phyloP scores from a whole-genome alignment of 345 rosid species.

The Camelina hispida region DNA sequence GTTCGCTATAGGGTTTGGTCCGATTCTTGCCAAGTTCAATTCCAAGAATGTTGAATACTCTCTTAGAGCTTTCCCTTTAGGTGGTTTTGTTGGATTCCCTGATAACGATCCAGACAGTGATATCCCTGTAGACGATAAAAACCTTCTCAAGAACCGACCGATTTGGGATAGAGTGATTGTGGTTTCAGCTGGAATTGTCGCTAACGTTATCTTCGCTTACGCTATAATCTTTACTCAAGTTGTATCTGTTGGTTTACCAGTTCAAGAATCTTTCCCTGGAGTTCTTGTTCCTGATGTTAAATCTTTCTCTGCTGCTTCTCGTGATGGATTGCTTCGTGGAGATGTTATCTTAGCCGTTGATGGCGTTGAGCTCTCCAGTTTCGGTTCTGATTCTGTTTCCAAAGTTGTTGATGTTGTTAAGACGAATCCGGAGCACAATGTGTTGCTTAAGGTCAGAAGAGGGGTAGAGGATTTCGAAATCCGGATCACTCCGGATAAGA shows the following conservation, averaged over 20 bases:
- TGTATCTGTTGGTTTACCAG: constrained; percentile 81
- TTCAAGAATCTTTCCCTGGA: constrained; percentile 90
- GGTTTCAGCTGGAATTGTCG: constrained; percentile 90
- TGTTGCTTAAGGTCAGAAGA: constrained; percentile 67
- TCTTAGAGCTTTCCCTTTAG: constrained; percentile 86
- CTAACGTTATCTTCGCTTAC: constrained; percentile 86
- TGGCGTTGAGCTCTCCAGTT: constrained; percentile 55
- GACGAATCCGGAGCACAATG: constrained; percentile 62
- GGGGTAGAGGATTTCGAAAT: constrained; percentile 58
- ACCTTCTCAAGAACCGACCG: constrained; percentile 89
- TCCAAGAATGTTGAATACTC: constrained; percentile 92
- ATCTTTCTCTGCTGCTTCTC: constrained; percentile 83
- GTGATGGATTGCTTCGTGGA: constrained; percentile 88
- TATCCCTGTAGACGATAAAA: constrained; percentile 75
- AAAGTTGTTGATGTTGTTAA: constrained; percentile 76
- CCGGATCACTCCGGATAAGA: constrained; percentile 79
- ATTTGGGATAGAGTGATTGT: constrained; percentile 80
- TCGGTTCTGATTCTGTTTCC: constrained; percentile 60
- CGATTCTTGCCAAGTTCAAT: constrained; percentile 80
- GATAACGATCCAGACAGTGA: constrained; percentile 91
- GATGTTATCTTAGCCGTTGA: constrained; percentile 77
- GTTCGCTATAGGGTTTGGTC: constrained; percentile 97
- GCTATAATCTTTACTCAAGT: constrained; percentile 81
- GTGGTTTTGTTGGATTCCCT: constrained; percentile 97
- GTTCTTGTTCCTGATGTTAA: constrained; percentile 86